Evolutionary conservation across 805 yeast species (phyloP), one percentile per base, ranked within the genome.

Genomic region (Cyberlindnera mrakii): DNA sequence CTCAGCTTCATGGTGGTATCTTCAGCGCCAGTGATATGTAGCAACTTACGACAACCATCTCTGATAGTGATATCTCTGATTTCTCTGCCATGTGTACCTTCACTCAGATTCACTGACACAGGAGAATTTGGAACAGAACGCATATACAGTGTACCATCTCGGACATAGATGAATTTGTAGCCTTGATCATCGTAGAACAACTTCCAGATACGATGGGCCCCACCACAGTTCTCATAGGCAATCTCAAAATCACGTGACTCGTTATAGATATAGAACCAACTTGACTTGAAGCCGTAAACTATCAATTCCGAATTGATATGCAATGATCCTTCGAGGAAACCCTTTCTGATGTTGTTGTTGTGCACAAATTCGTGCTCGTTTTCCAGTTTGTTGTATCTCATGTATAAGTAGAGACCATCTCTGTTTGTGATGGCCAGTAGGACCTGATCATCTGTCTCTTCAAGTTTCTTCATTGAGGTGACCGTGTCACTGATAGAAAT

Each of bases 81-180:
- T 61, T 93, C 99, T 49, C 98, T 74, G 1, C 99, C 99, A 61
- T 93, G 98, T 1, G 87, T 72, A 0, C 97, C 96, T 9, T 71
- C 65, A 30, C 67, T 67, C 20, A 82, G 54, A 8, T 69, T 47
- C 19, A 61, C 57, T 4, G 68, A 66, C 3, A 51, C 43, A 1
- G 32, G 15, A 1, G 59, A 49, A 30, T 49, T 51, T 30, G 57
- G 52, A 45, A 61, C 63, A 48, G 45, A 52, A 42, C 71, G 68
- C 18, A 75, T 52, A 39, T 64, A 62, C 33, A 82, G 58, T 15
- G 66, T 61, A 5, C 82, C 70, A 20, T 81, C 73, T 58, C 79
- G 78, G 11, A 85, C 77, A 57, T 77, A 85, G 18, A 71, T 65
- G 49, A 87, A 76, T 37, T 72, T 66, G 49, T 61, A 73, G 55